A percentile compares a stretch with the other conserved stretches of the same genome.
These are phyloP conservation scores for Fusarium bactridioides DNA, from an alignment of 2,329 filamentous ascomycete genomes.

Conservation along the genomic window DNA sequence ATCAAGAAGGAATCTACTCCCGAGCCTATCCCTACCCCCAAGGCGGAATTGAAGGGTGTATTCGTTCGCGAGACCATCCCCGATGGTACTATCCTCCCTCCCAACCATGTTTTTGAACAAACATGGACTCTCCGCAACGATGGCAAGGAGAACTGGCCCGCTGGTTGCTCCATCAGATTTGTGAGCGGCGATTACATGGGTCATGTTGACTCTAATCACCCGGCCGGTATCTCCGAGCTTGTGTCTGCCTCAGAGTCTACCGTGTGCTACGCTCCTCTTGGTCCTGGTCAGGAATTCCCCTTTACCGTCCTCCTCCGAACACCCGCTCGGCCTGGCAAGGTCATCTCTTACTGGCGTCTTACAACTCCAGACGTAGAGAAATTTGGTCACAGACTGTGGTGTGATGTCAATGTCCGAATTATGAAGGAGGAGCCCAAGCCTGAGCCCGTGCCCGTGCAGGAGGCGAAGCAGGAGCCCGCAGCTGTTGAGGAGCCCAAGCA, in stretches of 20 bases:
- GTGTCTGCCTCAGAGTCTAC: conserved; percentile 84
- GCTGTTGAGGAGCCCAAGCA: conserved; percentile 42
- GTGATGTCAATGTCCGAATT: conserved; percentile 77
- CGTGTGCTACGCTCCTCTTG: conserved; percentile 72
- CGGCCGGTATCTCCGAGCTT: conserved; percentile 80
- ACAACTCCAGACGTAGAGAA: conserved; percentile 80
- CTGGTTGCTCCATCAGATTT: conserved; percentile 88
- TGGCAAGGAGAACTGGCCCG: conserved; percentile 81
- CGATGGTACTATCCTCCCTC: conserved; percentile 77
- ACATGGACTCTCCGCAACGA: conserved; percentile 92
- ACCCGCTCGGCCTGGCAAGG: conserved; percentile 76
- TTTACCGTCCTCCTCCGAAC: conserved; percentile 90
- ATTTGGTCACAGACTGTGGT: conserved; percentile 96
- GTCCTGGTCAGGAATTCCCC: conserved; percentile 75
- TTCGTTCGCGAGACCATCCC: conserved; percentile 81
- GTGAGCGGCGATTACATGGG: conserved; percentile 98
- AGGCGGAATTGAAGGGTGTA: conserved; percentile 56
- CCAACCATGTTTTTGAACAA: conserved; percentile 82
- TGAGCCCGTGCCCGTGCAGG: conserved; percentile 16
- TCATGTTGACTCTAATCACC: conserved; percentile 80
- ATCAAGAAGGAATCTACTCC: conserved; percentile 40
- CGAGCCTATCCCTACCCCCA: conserved; percentile 33
- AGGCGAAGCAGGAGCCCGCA: conserved; percentile 38
- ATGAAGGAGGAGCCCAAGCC: conserved; percentile 45
- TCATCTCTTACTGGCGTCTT: conserved; percentile 96